Base-by-base conservation (phyloP, 176 grass and related monocot species). In the Eleusine coracana region DNA sequence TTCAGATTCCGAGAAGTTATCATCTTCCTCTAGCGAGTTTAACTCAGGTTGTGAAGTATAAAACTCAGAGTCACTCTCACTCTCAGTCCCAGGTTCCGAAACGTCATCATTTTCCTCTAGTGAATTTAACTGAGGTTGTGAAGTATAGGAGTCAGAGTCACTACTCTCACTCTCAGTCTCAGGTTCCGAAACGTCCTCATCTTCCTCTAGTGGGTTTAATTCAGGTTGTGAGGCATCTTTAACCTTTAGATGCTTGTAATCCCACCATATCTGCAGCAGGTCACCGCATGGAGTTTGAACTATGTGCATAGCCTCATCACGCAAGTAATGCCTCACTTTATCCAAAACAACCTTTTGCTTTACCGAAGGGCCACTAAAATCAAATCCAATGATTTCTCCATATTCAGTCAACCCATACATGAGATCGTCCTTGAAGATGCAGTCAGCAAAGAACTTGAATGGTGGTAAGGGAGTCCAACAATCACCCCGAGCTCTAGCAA, bases 251-350 rank as follows among this genome's bases (percentile, higher is more conserved):
- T 10, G 2, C 7, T 12, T 11, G 16, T 5, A 38, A 13, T 14
- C 16, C 64, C 29, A 37, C 71, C 14, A 52, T 5, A 52, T 6
- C 18, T 11, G 48, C 48, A 74, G 71, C 48, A 74, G 48, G 18
- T 74, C 71, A 28, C 71, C 71, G 5, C 25, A 37, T 74, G 28
- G 25, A 20, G 48, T 6, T 17, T 9, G 46, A 36, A 54, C 46
- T 36, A 54, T 54, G 15, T 54, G 16, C 64, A 74, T 31, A 2
- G 1, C 2, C 15, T 37, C 1, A 36, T 5, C 14, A 52, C 14
- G 3, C 1, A 2, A 0, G 64, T 17, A 7, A 14, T 7, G 0
- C 31, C 2, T 18, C 13, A 7, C 2, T 2, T 18, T 3, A 0
- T 18, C 64, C 64, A 38, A 17, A 36, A 66, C 29, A 66, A 18